phyloP scores from a whole-genome alignment of 306 rosid genomes.

The Trichosanthes truncata region DNA sequence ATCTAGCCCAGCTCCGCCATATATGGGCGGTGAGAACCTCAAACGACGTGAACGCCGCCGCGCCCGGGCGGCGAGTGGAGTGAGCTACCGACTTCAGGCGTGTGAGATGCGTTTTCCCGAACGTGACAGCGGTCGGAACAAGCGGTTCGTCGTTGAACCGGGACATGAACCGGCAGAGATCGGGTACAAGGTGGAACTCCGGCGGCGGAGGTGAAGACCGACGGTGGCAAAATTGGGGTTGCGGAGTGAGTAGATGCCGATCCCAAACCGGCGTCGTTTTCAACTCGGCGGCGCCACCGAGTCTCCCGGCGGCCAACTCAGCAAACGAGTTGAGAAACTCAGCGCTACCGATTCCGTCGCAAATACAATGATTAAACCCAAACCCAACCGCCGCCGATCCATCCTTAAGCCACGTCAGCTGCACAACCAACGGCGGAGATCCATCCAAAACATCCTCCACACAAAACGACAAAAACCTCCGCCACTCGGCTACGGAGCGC shows the following conservation, averaged over 20 bases:
- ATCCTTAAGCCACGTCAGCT: slow-evolving; percentile 74
- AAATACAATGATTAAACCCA: slow-evolving; percentile 66
- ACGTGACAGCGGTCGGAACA: slow-evolving; percentile 40
- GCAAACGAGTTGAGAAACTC: slow-evolving; percentile 61
- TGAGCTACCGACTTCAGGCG: slow-evolving; percentile 30
- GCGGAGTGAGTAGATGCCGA: slow-evolving; percentile 45
- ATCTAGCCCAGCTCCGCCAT: slow-evolving; percentile 87
- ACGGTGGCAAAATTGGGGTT: background rate
- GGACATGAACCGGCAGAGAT: slow-evolving; percentile 48
- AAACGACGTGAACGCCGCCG: slow-evolving; percentile 36
- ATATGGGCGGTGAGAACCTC: slow-evolving; percentile 74
- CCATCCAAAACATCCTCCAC: slow-evolving; percentile 68
- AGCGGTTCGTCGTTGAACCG: slow-evolving; percentile 39
- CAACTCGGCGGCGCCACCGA: slow-evolving; percentile 8
- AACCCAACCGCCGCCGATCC: slow-evolving; percentile 61
- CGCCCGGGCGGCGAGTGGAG: slow-evolving; percentile 18
- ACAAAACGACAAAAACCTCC: slow-evolving; percentile 44
- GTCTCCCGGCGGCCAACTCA: slow-evolving; percentile 31
- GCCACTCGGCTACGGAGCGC: slow-evolving; percentile 42
- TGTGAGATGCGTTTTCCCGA: slow-evolving; percentile 20
- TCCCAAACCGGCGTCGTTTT: slow-evolving; percentile 51
- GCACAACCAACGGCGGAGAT: slow-evolving; percentile 57
- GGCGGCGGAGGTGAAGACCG: background rate
- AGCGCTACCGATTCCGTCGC: slow-evolving; percentile 72
- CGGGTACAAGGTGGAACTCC: slow-evolving; percentile 52